These are phyloP conservation scores for Phytopythium chamaehyphon DNA, from an alignment of 352 stramenopile species.

Conservation along the genomic window DNA sequence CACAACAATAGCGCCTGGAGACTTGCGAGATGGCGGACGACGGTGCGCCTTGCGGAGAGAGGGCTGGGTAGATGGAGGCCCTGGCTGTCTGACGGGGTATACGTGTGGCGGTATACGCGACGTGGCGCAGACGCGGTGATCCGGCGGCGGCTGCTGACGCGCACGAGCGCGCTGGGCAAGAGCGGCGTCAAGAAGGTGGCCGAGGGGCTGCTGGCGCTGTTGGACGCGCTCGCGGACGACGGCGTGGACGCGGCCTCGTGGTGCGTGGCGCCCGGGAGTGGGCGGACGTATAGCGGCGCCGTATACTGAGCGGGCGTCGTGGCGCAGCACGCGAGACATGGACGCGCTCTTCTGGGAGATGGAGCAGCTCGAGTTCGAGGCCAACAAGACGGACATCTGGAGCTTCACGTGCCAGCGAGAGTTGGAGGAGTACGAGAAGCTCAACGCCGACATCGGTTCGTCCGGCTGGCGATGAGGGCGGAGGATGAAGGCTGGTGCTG, in stretches of 20 bases:
- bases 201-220: conserved; percentile 60
- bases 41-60: conserved; percentile 20
- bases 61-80: not conserved
- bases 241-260: conserved; percentile 50
- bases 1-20: too few relatives aligned
- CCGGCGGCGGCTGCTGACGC: conserved; percentile 68
- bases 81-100: too few relatives aligned
- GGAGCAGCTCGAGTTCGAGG: conserved; percentile 81
- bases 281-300: not conserved
- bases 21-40: conserved; percentile 53
- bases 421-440: conserved; percentile 74
- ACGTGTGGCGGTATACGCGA: not conserved
- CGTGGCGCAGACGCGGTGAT: conserved; percentile 66
- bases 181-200: conserved; percentile 75
- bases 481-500: not conserved
- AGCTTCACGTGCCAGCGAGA: conserved; percentile 80
- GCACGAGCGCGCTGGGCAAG: conserved; percentile 77
- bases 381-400: conserved; percentile 76
- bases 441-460: conserved; percentile 74
- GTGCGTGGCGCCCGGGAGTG: conserved; percentile 12
- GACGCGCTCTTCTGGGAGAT: conserved; percentile 83
- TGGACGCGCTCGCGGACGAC: conserved; percentile 62
- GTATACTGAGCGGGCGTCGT: not conserved
- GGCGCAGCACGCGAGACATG: conserved; percentile 53
- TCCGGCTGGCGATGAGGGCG: not conserved